Conservation (phyloP, 2,329 filamentous ascomycete species). For the Claviceps pusilla region DNA sequence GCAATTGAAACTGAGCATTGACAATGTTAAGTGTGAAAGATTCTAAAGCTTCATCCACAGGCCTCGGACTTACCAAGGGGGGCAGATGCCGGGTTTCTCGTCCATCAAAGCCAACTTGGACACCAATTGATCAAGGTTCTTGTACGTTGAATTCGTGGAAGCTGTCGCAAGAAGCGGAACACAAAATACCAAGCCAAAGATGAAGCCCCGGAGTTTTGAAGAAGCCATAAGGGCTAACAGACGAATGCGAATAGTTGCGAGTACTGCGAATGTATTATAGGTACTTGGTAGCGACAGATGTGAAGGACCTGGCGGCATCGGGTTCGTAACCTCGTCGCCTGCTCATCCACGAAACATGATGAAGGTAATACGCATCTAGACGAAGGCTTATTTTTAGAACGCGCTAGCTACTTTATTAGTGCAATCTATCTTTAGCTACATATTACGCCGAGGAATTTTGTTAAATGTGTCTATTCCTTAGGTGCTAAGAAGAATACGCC, state of each 20-base stretch:
- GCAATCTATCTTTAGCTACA: no score
- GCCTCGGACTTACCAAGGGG: constrained; percentile 46
- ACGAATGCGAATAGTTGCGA: constrained; percentile 7
- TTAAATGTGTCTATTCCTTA: no score
- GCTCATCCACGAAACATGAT: no score
- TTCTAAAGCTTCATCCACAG: neutral
- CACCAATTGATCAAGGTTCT: constrained; percentile 43
- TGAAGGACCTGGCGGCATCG: no score
- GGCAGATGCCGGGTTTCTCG: constrained; percentile 61
- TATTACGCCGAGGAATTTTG: no score
- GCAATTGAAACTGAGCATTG: constrained; percentile 71
- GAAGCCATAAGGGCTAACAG: constrained; percentile 23
- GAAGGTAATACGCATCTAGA: no score
- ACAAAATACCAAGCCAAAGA: constrained; percentile 24
- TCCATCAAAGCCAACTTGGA: constrained; percentile 57
- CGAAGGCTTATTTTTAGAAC: no score
- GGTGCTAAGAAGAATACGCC: no score
- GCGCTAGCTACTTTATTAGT: no score
- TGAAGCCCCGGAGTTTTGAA: constrained; percentile 22
- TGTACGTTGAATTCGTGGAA: constrained; percentile 40
- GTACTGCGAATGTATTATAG: neutral
- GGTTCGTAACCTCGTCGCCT: no score
- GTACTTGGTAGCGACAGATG: no score
- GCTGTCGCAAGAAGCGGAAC: constrained; percentile 26
- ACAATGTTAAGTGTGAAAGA: constrained; percentile 14